Evolutionary conservation across 257 asterid species (phyloP), one percentile per base, ranked within the genome.

Genomic region (Plantago ovata): DNA sequence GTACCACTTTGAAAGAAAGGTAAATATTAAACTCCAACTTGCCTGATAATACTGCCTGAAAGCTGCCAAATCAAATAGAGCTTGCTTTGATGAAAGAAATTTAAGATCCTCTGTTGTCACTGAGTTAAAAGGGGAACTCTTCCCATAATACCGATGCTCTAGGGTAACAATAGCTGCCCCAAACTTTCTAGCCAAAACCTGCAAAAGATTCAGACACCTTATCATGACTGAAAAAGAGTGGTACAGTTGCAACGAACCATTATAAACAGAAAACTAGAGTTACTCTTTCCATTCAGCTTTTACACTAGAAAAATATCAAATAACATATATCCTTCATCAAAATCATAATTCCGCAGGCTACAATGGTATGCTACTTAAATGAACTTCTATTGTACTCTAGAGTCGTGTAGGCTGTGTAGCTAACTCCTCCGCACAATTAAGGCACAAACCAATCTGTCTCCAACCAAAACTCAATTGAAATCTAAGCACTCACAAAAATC

Each of bases 111-210:
- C 81, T 15, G 94, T 93, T 42, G 89, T 72, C 73, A 74, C 69
- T 51, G 89, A 86, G 44, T 75, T 72, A 60, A 86, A 89, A 49
- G 96, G 99, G 33, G 79, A 69, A 64, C 99, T 93, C 83, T 84
- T 82, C 62, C 99, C 99, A 28, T 89, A 93, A 75, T 84, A 93
- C 42, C 99, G 93, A 69, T 89, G 99, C 82, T 93, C 99, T 28
- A 81, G 85, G 53, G 94, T 58, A 62, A 93, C 89, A 56, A 93
- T 75, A 40, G 95, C 96, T 72, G 97, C 99, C 72, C 89, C 97
- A 72, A 93, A 93, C 76, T 86, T 86, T 77, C 83, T 89, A 10
- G 97, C 99, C 75, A 93, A 69, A 67, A 89, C 94, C 99, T 88
- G 86, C 21, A 40, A 56, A 70, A 61, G 66, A 44, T 44, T 79